Evolutionary conservation across 371 early-diverging fungal species (phyloP).

Genomic region (Syncephalastrum monosporum): DNA sequence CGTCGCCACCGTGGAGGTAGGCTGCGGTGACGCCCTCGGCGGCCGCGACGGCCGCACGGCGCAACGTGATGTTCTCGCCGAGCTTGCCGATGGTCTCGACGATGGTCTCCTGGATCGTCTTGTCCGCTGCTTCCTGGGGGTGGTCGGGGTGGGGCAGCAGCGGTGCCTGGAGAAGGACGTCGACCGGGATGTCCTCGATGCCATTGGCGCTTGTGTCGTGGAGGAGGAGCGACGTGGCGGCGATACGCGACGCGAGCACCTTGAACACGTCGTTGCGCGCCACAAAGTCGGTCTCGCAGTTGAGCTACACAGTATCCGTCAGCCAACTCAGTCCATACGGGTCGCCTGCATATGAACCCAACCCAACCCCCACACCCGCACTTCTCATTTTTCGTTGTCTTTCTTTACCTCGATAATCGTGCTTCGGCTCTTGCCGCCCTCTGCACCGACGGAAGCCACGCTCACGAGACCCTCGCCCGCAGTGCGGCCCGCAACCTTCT

Average conservation of each 20-base stretch:
- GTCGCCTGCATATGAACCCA: not conserved
- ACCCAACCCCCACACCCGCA: not conserved
- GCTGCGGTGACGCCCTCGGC: slow-evolving; percentile 44
- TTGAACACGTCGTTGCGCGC: slow-evolving; percentile 82
- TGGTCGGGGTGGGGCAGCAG: slow-evolving; percentile 57
- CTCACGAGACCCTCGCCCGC: slow-evolving; percentile 67
- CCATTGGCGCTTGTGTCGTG: slow-evolving; percentile 35
- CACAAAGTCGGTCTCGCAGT: slow-evolving; percentile 96
- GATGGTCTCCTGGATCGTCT: slow-evolving; percentile 64
- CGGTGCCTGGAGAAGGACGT: slow-evolving; percentile 49
- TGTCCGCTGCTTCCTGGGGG: slow-evolving; percentile 16
- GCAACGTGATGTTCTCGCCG: slow-evolving; percentile 85
- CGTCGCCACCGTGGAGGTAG: slow-evolving; percentile 75
- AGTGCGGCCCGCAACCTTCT: slow-evolving; percentile 48
- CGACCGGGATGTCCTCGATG: slow-evolving; percentile 45
- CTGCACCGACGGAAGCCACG: slow-evolving; percentile 53
- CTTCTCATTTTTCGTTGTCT: not conserved
- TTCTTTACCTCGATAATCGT: slow-evolving; percentile 67
- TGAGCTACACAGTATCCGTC: slow-evolving; percentile 52
- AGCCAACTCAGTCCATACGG: not conserved
- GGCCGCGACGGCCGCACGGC: slow-evolving; percentile 59
- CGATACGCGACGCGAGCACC: slow-evolving; percentile 70
- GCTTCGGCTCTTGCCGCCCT: slow-evolving; percentile 41
- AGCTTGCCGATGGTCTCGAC: slow-evolving; percentile 79
- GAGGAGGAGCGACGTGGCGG: slow-evolving; percentile 60